A percentile compares a stretch with the other conserved stretches of the same genome.
Evolutionary conservation across 441 rosid genomes (phyloP).

Genomic region (Brassica balearica): DNA sequence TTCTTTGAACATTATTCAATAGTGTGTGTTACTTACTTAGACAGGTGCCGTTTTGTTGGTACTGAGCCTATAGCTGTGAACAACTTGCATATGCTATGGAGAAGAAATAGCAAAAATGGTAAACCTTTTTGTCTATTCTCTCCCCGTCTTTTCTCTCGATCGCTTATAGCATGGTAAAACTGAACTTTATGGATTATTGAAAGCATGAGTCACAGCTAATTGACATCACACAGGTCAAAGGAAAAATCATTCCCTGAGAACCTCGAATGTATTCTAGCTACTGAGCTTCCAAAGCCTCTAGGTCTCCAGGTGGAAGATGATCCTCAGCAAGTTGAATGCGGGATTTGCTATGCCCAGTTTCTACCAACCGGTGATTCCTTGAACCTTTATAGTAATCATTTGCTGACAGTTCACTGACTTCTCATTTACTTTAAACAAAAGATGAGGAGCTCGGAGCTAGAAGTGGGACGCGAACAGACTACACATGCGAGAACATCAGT

Average conservation of each 20-base stretch:
- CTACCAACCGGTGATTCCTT: constrained; percentile 63
- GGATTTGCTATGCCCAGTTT: constrained; percentile 75
- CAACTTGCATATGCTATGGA: constrained; percentile 57
- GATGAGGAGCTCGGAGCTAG: constrained; percentile 70
- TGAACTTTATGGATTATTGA: not conserved
- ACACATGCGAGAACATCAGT: constrained; percentile 65
- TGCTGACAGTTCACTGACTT: constrained; percentile 23
- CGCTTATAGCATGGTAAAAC: constrained; percentile 18
- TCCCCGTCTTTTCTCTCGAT: not conserved
- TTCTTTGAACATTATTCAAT: constrained; percentile 22
- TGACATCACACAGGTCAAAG: constrained; percentile 51
- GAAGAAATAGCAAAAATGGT: constrained; percentile 69
- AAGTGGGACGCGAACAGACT: constrained; percentile 66
- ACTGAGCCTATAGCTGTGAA: constrained; percentile 43
- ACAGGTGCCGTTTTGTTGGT: constrained; percentile 74
- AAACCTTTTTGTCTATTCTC: not conserved
- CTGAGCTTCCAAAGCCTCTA: constrained; percentile 55
- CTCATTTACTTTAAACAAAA: constrained; percentile 37
- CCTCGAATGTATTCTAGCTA: constrained; percentile 57
- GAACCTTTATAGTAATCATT: not conserved
- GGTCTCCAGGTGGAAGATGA: constrained; percentile 47
- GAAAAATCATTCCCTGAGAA: constrained; percentile 61
- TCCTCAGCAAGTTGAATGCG: constrained; percentile 61
- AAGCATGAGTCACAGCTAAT: not conserved
- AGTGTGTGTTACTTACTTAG: constrained; percentile 18